phyloP scores from a whole-genome alignment of 164 flowering plant genomes.

The Stephania japonica region DNA sequence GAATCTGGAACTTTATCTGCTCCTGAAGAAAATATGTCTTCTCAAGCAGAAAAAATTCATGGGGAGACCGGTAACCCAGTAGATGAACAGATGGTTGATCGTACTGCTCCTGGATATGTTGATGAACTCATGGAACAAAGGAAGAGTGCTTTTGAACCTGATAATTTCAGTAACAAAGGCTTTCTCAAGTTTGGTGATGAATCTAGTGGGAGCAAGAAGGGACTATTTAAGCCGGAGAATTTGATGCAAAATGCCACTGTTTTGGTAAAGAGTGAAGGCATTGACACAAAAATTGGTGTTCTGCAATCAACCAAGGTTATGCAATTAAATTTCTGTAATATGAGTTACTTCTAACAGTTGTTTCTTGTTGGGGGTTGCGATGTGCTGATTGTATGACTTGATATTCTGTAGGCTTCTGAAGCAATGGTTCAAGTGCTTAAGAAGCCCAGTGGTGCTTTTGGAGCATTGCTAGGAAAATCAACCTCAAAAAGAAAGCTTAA shows the following conservation, averaged over 20 bases:
- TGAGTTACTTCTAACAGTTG: not conserved
- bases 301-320: constrained; percentile 20
- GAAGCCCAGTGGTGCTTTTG: constrained; percentile 79
- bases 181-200: constrained; percentile 12
- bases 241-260: constrained; percentile 1
- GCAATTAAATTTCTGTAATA: not conserved
- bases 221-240: constrained; percentile 7
- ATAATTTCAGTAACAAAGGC: constrained; percentile 1
- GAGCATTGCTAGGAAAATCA: constrained; percentile 64
- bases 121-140: constrained; percentile 13
- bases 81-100: not conserved
- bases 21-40: constrained; percentile 15
- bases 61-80: constrained; percentile 6
- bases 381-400: not conserved
- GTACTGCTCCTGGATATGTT: constrained; percentile 1
- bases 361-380: not conserved
- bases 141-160: constrained; percentile 10
- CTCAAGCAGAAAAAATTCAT: constrained; percentile 15
- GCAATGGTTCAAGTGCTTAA: constrained; percentile 62
- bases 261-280: constrained; percentile 10
- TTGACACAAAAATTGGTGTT: not conserved
- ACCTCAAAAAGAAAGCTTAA: constrained; percentile 47
- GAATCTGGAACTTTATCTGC: constrained; percentile 23
- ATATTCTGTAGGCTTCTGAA: constrained; percentile 38
- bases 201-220: constrained; percentile 11